These are phyloP conservation scores for Colletotrichum endophyticum DNA, from an alignment of 2,329 filamentous ascomycete species.

Conservation along the genomic window DNA sequence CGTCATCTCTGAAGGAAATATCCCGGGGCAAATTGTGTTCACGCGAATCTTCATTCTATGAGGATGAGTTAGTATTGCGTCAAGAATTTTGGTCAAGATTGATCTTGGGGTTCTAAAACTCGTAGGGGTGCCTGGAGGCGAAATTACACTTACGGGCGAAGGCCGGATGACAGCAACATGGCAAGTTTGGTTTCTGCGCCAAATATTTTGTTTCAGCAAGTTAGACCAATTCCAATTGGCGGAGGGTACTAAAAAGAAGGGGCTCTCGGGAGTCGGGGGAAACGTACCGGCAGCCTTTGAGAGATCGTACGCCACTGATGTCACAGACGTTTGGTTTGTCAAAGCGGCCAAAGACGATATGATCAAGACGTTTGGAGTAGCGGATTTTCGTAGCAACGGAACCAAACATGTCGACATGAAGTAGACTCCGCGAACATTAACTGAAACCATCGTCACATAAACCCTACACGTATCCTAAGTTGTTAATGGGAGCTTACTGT, in stretches of 20 bases:
- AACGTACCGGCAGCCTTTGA: conserved; percentile 28
- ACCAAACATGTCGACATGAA: conserved; percentile 29
- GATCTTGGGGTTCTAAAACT: background rate
- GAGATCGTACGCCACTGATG: conserved; percentile 26
- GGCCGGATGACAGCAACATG: conserved; percentile 20
- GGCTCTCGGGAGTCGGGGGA: background rate
- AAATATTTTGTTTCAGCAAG: background rate
- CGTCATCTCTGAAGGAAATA: conserved; percentile 27
- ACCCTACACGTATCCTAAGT: background rate
- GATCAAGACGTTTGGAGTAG: conserved; percentile 28
- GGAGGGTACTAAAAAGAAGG: background rate
- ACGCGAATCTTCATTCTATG: conserved; percentile 27
- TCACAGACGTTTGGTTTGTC: conserved; percentile 27
- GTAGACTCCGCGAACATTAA: conserved; percentile 32
- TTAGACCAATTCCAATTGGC: background rate
- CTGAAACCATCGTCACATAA: conserved; percentile 6
- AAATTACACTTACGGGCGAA: conserved; percentile 21
- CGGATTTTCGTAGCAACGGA: conserved; percentile 28
- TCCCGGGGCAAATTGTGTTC: conserved; percentile 27
- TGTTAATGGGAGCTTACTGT: background rate
- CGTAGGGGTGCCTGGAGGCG: background rate
- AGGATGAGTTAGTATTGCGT: background rate
- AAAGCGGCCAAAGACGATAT: conserved; percentile 30
- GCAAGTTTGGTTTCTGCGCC: conserved; percentile 20
- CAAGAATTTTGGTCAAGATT: background rate